These are phyloP conservation scores for Leccinum variicolor DNA, from an alignment of 768 basidiomycete species.

Conservation along the genomic window DNA sequence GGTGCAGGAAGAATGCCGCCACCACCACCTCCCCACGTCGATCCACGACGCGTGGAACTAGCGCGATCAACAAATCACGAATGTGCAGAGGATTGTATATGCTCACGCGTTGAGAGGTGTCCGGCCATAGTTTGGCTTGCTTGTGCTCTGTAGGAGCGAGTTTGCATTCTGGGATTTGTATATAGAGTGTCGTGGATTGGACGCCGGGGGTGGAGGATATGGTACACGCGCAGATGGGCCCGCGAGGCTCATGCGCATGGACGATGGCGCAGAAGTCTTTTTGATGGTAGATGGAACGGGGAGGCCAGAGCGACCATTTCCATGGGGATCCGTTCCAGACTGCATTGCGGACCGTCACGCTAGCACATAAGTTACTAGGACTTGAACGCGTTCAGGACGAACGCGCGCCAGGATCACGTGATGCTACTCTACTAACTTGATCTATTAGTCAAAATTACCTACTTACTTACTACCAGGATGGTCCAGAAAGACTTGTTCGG, in stretches of 20 bases:
- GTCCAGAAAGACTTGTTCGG: conserved; percentile 61
- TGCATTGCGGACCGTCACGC: conserved; percentile 59
- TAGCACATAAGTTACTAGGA: background rate
- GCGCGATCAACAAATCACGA: background rate
- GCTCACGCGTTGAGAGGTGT: conserved; percentile 71
- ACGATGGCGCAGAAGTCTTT: conserved; percentile 49
- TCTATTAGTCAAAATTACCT: too few species aligned
- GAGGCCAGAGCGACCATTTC: conserved; percentile 57
- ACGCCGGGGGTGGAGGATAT: conserved; percentile 38
- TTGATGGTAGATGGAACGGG: conserved; percentile 75
- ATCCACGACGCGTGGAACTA: conserved; percentile 70
- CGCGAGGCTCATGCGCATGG: conserved; percentile 69
- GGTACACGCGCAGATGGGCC: conserved; percentile 67
- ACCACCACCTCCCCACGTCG: conserved; percentile 58
- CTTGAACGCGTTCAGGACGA: background rate
- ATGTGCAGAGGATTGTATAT: background rate
- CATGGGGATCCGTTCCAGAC: conserved; percentile 46
- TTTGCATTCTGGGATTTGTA: conserved; percentile 68
- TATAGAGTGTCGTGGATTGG: conserved; percentile 66
- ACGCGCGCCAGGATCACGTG: conserved; percentile 16
- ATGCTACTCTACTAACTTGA: background rate
- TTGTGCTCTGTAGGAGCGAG: conserved; percentile 64
- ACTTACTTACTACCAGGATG: conserved; percentile 4
- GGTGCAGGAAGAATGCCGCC: conserved; percentile 41
- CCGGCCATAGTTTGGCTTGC: conserved; percentile 62